Evolutionary conservation across 345 rosid genomes (phyloP).

Genomic region (Rhizophora apiculata): DNA sequence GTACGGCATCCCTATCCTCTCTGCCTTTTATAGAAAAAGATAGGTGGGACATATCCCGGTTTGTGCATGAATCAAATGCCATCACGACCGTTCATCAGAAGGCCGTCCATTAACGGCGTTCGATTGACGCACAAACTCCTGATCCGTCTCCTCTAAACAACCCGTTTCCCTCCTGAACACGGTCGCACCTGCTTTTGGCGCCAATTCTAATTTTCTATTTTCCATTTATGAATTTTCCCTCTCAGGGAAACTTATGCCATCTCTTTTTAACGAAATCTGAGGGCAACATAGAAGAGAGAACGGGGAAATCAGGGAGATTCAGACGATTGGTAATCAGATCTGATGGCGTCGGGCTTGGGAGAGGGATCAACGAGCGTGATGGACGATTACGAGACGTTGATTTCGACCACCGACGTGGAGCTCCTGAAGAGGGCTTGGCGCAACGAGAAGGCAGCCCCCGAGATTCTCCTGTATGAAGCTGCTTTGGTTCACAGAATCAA

Average conservation of each 20-base stretch:
- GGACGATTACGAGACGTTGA: slow-evolving; percentile 55
- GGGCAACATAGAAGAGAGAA: not conserved
- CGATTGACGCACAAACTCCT: slow-evolving; percentile 41
- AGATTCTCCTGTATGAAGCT: slow-evolving; percentile 59
- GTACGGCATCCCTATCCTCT: no score
- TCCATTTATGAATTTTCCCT: not conserved
- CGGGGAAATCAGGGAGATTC: not conserved
- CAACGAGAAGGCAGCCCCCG: slow-evolving; percentile 93
- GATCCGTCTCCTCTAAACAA: slow-evolving; percentile 20
- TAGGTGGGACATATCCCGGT: slow-evolving; percentile 16
- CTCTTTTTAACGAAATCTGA: no score
- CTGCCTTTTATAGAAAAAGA: no score
- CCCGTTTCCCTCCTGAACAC: not conserved
- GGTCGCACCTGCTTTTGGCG: slow-evolving; percentile 1
- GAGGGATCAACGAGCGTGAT: slow-evolving; percentile 13
- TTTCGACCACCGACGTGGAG: slow-evolving; percentile 67
- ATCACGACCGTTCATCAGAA: slow-evolving; percentile 16
- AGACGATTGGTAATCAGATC: slow-evolving; percentile 26
- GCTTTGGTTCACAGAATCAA: slow-evolving; percentile 51
- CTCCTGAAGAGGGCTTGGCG: slow-evolving; percentile 72
- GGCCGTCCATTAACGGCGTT: slow-evolving; percentile 8
- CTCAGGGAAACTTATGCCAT: not conserved
- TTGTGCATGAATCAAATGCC: slow-evolving; percentile 27
- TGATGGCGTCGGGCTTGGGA: slow-evolving; percentile 30
- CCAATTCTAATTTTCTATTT: not conserved